Base-by-base conservation (phyloP, 768 basidiomycete species). In the Suillus spraguei region DNA sequence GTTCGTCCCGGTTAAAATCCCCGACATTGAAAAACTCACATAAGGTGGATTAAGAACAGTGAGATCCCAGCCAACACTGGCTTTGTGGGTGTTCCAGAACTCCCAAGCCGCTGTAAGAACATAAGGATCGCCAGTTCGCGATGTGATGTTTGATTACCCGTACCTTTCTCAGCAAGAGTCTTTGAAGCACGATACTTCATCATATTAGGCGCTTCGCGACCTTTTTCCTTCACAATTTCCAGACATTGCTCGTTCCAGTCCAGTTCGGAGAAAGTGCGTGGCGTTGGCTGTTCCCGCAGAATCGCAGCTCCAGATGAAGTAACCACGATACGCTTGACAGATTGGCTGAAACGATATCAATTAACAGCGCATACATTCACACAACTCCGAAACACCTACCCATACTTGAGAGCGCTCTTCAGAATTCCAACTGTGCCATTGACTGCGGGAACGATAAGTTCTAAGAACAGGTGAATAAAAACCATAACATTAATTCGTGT, bases 361-460 rank as follows among this genome's bases (percentile, higher is more conserved):
- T 35, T 11, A 46, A 16, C 39, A 20, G 17, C 24, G 39, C 9
- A 4, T 39, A 32, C 3, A 17, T 10, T 41, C 24, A 17, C 10
- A 32, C 17, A 17, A 32, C 24, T 24, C 20, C 14, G n/a, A 20
- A 39, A 3, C 65, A 50, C 76, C 24, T 65, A 87, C 85, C 79
- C 81, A 66, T 84, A 70, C 71, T 85, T 87, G 61, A 83, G 70
- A 10, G 85, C 82, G 50, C 85, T 85, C 64, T 84, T 76, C 32
- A 94, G 76, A 16, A 94, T 78, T 7, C 85, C 80, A 1, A 83
- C 68, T 0, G 92, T 94, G 2, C 92, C 92, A 3, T 85, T 76
- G 4, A 94, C 83, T 32, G 92, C 92, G 6, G 93, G 92, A 20
- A 72, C 73, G 65, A 92, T 86, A 44, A 91, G 68, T 64, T 90